Base-by-base conservation (phyloP, 2,329 filamentous ascomycete genomes). In the Colletotrichum karsti region DNA sequence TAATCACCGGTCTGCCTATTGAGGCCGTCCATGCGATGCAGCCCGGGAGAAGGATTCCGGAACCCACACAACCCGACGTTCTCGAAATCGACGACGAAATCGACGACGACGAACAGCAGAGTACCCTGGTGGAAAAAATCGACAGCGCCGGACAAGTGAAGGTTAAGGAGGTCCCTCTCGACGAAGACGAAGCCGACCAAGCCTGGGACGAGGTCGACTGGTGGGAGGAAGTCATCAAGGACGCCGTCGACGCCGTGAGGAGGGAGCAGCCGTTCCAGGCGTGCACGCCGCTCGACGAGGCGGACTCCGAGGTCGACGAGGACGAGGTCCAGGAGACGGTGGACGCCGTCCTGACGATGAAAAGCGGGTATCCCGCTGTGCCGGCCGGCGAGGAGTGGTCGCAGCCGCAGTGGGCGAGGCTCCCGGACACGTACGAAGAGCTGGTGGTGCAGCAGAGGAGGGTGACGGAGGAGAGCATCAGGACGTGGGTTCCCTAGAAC, bases 341-440 rank as follows among this genome's bases (percentile, higher is more conserved):
- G n/a, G 63, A 70, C 53, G 59, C 46, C 18, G 63, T 64, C 8
- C 37, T 70, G 33, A 57, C 67, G 7, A 24, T 46, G 22, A 62
- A 63, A 26, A 63, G 58, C 37, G 44, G 48, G 1, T 71, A 58
- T 46, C 59, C 67, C 2, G 46, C 69, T 5, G 63, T 66, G 13
- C 67, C 64, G 1, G 59, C 50, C 9, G 51, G 41, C n/a, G 61
- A 70, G 1, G 69, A 70, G 63, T 70, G 67, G 69, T 51, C 46
- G 22, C 63, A 67, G 50, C 63, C 57, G 3, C 67, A 71, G 56
- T 71, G 65, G 48, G 51, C 67, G 20, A 44, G 60, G 9, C 22
- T 71, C 4, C 69, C 69, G 5, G 63, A 70, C 7, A 68, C 67
- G 1, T 71, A 61, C 22, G 67, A 71, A 42, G 68, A 70, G 54